Evolutionary conservation across 768 basidiomycete species (phyloP), one percentile per base, ranked within the genome.

Genomic region (Pulveroboletus sp.): DNA sequence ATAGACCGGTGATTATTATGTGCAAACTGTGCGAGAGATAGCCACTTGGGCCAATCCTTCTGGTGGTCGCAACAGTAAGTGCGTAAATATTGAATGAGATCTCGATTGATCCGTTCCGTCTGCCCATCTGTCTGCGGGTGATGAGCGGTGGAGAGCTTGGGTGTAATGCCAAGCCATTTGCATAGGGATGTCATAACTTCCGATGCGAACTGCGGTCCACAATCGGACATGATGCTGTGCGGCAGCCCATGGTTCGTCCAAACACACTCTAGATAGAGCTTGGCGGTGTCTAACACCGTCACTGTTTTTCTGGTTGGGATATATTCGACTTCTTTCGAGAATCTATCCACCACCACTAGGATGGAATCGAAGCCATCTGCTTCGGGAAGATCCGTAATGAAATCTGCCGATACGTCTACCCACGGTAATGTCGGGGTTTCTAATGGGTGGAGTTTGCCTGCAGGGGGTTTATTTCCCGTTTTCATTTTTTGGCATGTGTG

Each of bases 91-190:
- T 27, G 25, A 9, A 5, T 9, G 5, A 27, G 25, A 27, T 62
- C 65, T 49, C 63, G 63, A 49, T 70, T 70, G 19, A 60, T 48
- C 8, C 58, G 17, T 55, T 72, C 65, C 10, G 64, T 69, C 44
- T 68, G 64, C 0, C 68, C 61, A 51, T 75, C 63, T 3, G 71
- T 67, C 45, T 73, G 67, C 1, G 65, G 70, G 38, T 72, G 71
- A 51, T 58, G 69, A 0, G 69, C 59, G 0, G 67, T 71, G 25
- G 51, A 58, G 9, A 68, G 43, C 14, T 50, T 45, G 2, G 43
- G 57, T 46, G 44, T 49, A n/a, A 49, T 49, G 11, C 38, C 59
- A 11, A 59, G 55, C 13, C 23, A 8, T 33, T 19, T 36, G 24
- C 21, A 36, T 25, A 44, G 19, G 14, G 35, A 16, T 36, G 35